Evolutionary conservation across 192 early-diverging fungal species (phyloP).

Genomic region (Backusella tuberculispora): DNA sequence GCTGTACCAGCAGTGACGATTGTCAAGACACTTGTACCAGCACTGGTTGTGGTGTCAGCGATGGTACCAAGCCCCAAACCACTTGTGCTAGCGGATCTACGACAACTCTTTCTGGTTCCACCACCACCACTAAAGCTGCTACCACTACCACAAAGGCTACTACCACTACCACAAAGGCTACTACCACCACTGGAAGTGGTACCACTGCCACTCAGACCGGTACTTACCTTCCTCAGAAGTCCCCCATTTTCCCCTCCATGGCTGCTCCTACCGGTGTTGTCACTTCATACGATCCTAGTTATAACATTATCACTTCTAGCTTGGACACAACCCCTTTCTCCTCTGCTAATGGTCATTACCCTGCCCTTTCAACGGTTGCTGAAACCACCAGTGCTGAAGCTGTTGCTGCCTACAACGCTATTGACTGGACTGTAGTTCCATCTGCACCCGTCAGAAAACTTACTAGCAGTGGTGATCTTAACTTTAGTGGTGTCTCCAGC

Average conservation of each 20-base stretch:
- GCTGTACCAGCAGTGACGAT: not conserved
- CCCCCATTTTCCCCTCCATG: constrained; percentile 16
- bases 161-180: not conserved
- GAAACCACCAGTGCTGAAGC: constrained; percentile 15
- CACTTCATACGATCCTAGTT: not conserved
- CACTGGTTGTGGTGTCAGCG: not conserved
- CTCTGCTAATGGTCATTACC: constrained; percentile 1
- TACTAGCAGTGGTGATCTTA: constrained; percentile 28
- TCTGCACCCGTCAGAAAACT: constrained; percentile 5
- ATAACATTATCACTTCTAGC: not conserved
- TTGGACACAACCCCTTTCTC: not conserved
- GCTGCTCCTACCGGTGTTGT: constrained; percentile 23
- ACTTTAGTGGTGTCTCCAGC: not conserved
- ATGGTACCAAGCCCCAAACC: not conserved
- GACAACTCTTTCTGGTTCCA: not conserved
- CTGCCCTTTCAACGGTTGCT: not conserved
- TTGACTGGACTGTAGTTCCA: constrained; percentile 8
- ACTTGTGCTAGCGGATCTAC: constrained; percentile 15
- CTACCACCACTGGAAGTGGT: not conserved
- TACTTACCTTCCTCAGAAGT: constrained; percentile 28
- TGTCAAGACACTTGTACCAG: not conserved
- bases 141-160: not conserved
- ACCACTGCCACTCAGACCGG: not conserved
- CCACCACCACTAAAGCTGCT: not conserved
- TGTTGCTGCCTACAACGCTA: constrained; percentile 24